Base-by-base conservation (phyloP, 805 yeast species). In the Lachancea thermotolerans region DNA sequence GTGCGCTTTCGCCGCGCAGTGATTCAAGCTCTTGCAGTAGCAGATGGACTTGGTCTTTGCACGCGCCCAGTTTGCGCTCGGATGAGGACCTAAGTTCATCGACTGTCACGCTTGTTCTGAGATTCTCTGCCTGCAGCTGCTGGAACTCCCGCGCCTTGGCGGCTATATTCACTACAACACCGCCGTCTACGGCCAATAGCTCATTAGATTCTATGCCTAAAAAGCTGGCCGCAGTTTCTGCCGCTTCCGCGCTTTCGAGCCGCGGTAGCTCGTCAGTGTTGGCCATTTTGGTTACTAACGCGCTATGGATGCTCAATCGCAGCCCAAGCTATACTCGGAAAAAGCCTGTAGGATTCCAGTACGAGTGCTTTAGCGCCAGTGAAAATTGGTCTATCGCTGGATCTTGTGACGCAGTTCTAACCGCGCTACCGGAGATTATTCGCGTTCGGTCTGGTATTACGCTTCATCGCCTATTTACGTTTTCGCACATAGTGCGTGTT, bases 31-130 rank as follows among this genome's bases (percentile, higher is more conserved):
- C 56, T 2, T 46, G 35, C n/a, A 60, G 47, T 2, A 60, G 44
- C 2, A 50, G 48, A 2, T 49, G 52, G 1, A 66, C 37, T 37
- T 69, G 69, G 6, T 43, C 48, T 29, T 62, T 65, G 38, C 71
- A 48, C 0, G 56, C 31, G 11, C 65, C 70, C 5, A 61, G 44
- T 41, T 62, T 69, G 45, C 63, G 67, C 8, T 53, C 46, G 1
- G 59, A 54, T 1, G 68, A 47, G 33, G 67, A 71, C 16, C 65
- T 64, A 14, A 60, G 49, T 43, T 71, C 75, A 44, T 74, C 77
- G 14, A 67, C 56, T n/a, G 64, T 62, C 10, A 73, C 64, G 45
- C 66, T 69, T 27, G 68, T 35, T 2, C 66, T 53, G 39, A 68
- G 45, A 39, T 65, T 67, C 37, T 66, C 67, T 1, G 76, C 68